Conservation (phyloP, 495 filamentous ascomycete genomes). For the Aspergillus incahuasiensis region DNA sequence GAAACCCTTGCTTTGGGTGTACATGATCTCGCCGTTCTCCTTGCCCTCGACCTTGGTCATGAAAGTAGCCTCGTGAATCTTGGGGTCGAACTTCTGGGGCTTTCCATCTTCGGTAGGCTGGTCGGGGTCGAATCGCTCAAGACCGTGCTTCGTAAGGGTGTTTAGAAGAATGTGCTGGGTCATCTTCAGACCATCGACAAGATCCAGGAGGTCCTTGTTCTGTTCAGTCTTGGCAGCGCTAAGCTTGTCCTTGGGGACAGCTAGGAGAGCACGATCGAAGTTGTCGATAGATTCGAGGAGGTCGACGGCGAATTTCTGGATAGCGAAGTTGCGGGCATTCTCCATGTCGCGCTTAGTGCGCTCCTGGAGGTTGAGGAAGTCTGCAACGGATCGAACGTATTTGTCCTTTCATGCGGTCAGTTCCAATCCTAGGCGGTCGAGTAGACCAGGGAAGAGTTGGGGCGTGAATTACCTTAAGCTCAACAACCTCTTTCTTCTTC, state of each 20-base stretch:
- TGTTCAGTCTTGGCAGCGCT: slow-evolving; percentile 35
- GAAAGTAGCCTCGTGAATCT: slow-evolving; percentile 93
- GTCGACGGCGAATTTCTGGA: slow-evolving; percentile 91
- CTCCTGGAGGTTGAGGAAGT: slow-evolving; percentile 95
- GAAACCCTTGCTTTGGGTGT: slow-evolving; percentile 93
- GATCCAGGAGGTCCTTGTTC: slow-evolving; percentile 66
- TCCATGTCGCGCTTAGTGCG: slow-evolving; percentile 89
- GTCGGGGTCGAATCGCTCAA: slow-evolving; percentile 80
- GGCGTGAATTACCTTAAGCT: slow-evolving; percentile 66
- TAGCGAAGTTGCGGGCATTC: slow-evolving; percentile 81
- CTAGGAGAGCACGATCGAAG: slow-evolving; percentile 82
- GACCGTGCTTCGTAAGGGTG: slow-evolving; percentile 87
- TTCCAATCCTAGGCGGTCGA: background rate
- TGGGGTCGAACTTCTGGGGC: slow-evolving; percentile 78
- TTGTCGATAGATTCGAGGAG: slow-evolving; percentile 94
- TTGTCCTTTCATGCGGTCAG: slow-evolving; percentile 62
- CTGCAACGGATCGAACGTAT: slow-evolving; percentile 86
- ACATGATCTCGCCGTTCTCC: slow-evolving; percentile 87
- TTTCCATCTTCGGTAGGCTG: slow-evolving; percentile 53
- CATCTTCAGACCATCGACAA: slow-evolving; percentile 90
- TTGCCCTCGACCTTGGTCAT: slow-evolving; percentile 77
- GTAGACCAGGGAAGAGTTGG: background rate
- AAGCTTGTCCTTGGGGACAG: slow-evolving; percentile 71
- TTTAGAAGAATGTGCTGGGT: slow-evolving; percentile 83
- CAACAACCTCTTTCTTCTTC: slow-evolving; percentile 76